A percentile compares a stretch with the other conserved stretches of the same genome.
phyloP scores from a whole-genome alignment of 139 green algal genomes.

The Yamagishiella unicocca region DNA sequence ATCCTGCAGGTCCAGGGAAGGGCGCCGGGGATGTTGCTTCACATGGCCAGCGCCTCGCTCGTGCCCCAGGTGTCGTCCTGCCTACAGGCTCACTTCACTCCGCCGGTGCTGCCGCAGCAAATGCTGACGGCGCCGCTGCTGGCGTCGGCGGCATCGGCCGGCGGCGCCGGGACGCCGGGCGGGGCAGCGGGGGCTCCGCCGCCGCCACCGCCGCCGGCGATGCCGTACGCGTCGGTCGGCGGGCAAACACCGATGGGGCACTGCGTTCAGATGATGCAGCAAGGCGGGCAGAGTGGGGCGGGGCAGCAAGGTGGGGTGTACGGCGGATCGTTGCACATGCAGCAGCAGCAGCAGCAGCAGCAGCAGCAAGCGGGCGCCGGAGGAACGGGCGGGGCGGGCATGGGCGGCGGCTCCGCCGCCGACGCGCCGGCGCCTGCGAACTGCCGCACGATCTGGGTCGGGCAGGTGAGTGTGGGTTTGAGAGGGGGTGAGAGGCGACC shows the following conservation, averaged over 20 bases:
- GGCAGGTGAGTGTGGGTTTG: constrained; percentile 52
- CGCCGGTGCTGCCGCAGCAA: neutral
- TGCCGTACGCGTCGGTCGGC: neutral
- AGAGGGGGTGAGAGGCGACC: no score
- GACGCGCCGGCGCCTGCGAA: neutral
- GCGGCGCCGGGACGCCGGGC: neutral
- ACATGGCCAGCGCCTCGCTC: constrained; percentile 37
- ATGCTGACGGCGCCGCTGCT: neutral
- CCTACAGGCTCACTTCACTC: neutral
- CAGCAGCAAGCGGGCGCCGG: neutral
- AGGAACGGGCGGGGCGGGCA: neutral
- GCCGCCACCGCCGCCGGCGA: neutral
- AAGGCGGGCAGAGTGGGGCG: no score
- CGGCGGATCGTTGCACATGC: neutral
- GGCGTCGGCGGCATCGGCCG: neutral
- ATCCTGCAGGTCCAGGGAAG: constrained; percentile 30
- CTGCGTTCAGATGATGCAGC: no score
- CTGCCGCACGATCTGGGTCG: constrained; percentile 62
- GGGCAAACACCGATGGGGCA: no score
- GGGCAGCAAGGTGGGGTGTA: neutral
- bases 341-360: no score
- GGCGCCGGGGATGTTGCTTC: constrained; percentile 54
- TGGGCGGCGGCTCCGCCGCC: neutral
- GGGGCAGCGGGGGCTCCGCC: neutral
- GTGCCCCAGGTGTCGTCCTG: constrained; percentile 23